A percentile compares a stretch with the other conserved stretches of the same genome.
Evolutionary conservation across 495 filamentous ascomycete species (phyloP).

Genomic region (Penicillium macrosclerotiorum): DNA sequence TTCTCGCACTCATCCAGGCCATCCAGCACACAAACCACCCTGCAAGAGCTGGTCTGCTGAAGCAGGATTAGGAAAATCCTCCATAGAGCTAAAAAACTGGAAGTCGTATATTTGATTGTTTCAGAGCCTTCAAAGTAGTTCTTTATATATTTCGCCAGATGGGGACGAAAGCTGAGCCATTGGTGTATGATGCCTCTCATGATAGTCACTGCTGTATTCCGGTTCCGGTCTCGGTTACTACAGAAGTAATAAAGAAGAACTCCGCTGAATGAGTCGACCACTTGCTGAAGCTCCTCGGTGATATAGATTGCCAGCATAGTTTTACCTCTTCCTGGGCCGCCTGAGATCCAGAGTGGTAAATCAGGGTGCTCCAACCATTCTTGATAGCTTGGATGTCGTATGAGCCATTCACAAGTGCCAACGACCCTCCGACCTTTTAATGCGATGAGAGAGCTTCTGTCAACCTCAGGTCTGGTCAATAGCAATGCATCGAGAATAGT

Average conservation of each 20-base stretch:
- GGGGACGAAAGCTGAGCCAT: slow-evolving; percentile 19
- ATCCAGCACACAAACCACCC: slow-evolving; percentile 40
- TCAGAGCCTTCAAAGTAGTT: slow-evolving; percentile 25
- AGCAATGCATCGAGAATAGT: slow-evolving; percentile 17
- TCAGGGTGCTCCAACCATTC: slow-evolving; percentile 32
- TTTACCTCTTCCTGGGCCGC: slow-evolving; percentile 50
- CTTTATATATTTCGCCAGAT: slow-evolving; percentile 12
- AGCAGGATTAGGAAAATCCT: slow-evolving; percentile 32
- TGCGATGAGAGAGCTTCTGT: slow-evolving; percentile 32
- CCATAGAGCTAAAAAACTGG: slow-evolving; percentile 33
- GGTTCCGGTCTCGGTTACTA: slow-evolving; percentile 40
- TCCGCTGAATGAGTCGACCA: slow-evolving; percentile 5
- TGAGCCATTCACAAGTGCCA: slow-evolving; percentile 42
- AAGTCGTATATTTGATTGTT: slow-evolving; percentile 22
- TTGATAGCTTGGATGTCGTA: slow-evolving; percentile 30
- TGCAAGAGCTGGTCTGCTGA: slow-evolving; percentile 19
- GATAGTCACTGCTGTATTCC: slow-evolving; percentile 40
- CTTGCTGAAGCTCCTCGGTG: slow-evolving; percentile 37
- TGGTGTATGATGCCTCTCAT: slow-evolving; percentile 42
- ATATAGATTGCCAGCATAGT: slow-evolving; percentile 49
- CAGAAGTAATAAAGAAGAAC: slow-evolving; percentile 46
- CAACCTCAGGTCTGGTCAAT: slow-evolving; percentile 18
- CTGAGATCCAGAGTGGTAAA: slow-evolving; percentile 45
- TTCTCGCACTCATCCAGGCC: slow-evolving; percentile 50
- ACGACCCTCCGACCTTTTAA: slow-evolving; percentile 21